These are phyloP conservation scores for Pestalotiopsis sp. DNA, from an alignment of 2,329 filamentous ascomycete genomes.

Conservation along the genomic window DNA sequence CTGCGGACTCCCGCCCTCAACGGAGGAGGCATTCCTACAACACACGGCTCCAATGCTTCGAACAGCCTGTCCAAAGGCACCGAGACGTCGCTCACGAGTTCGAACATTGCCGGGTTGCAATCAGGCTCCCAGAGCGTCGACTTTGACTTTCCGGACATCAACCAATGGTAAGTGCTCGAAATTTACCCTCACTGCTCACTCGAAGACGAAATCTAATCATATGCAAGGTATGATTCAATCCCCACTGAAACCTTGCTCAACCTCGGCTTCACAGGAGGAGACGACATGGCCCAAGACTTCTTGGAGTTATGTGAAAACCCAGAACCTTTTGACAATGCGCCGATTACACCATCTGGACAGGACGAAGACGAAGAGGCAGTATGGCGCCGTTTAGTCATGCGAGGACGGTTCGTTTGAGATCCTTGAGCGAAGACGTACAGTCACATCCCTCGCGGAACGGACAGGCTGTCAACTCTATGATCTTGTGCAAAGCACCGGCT, in stretches of 20 bases:
- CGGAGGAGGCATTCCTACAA: background rate
- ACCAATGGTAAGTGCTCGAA: constrained; percentile 25
- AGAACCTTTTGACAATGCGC: constrained; percentile 31
- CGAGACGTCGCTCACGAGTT: background rate
- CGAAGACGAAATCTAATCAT: background rate
- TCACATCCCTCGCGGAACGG: background rate
- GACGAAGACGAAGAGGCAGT: constrained; percentile 35
- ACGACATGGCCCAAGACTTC: constrained; percentile 34
- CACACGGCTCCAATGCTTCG: background rate
- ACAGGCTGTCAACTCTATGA: background rate
- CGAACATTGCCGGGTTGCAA: background rate
- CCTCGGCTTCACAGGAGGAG: constrained; percentile 34
- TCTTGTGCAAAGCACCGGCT: background rate
- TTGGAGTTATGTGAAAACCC: constrained; percentile 35
- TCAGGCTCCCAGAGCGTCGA: constrained; percentile 4
- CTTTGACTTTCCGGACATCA: constrained; percentile 15
- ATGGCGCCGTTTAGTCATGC: constrained; percentile 36
- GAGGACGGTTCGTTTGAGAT: constrained; percentile 31
- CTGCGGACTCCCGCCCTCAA: background rate
- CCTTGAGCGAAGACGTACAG: background rate
- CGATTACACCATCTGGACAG: constrained; percentile 25
- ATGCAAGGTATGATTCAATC: constrained; percentile 32
- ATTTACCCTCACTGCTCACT: constrained; percentile 5
- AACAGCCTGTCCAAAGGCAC: background rate
- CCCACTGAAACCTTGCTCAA: constrained; percentile 34